Conservation (phyloP, 805 yeast species). For the Blastobotrys chiropterorum region DNA sequence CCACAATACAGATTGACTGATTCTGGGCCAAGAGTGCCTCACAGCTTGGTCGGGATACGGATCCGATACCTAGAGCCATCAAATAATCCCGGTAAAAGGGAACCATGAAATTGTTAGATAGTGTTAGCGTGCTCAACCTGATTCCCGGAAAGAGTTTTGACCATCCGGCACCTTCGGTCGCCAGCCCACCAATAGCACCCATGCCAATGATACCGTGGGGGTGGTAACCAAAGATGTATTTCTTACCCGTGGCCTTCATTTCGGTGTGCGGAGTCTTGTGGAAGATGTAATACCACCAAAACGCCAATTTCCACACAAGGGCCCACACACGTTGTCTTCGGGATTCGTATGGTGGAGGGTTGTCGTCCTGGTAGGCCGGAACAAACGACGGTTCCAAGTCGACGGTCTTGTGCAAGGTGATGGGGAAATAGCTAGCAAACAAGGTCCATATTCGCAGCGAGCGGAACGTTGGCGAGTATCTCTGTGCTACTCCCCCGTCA, state of each 20-base stretch:
- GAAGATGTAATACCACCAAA: conserved; percentile 1
- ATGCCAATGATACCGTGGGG: conserved; percentile 95
- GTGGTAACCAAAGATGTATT: conserved; percentile 86
- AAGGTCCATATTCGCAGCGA: conserved; percentile 56
- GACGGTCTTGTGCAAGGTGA: conserved; percentile 57
- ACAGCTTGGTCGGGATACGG: conserved; percentile 74
- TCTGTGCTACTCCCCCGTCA: conserved; percentile 59
- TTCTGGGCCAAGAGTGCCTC: conserved; percentile 54
- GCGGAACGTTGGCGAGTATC: conserved; percentile 55
- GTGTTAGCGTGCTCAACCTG: conserved; percentile 68
- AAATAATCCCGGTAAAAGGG: conserved; percentile 91
- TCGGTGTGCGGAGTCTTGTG: conserved; percentile 22
- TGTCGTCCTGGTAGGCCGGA: neutral
- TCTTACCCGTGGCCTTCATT: conserved; percentile 24
- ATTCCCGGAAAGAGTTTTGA: conserved; percentile 73
- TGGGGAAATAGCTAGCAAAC: conserved; percentile 77
- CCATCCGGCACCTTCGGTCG: conserved; percentile 75
- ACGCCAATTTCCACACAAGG: neutral
- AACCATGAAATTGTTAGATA: conserved; percentile 72
- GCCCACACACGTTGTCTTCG: neutral
- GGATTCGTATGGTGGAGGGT: neutral
- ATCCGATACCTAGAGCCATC: conserved; percentile 71
- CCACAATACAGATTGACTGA: conserved; percentile 78
- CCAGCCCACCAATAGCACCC: conserved; percentile 82
- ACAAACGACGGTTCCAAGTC: conserved; percentile 62